These are phyloP conservation scores for Schizophyllum amplum DNA, from an alignment of 1,284 basidiomycete genomes.

Conservation along the genomic window DNA sequence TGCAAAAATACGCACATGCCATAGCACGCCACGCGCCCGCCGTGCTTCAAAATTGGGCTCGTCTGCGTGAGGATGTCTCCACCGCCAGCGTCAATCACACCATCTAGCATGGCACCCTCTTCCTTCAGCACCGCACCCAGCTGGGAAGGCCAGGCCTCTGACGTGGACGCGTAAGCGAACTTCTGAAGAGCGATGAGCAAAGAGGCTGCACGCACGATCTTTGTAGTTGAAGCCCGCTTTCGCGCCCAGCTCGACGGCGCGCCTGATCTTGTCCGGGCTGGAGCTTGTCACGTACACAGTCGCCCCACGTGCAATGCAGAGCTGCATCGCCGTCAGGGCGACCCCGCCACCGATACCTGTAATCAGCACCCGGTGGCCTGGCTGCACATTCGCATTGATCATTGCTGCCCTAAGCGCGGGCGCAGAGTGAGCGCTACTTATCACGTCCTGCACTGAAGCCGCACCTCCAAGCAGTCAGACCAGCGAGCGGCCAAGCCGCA, in stretches of 20 bases:
- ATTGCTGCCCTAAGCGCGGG: conserved; percentile 48
- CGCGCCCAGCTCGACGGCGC: conserved; percentile 66
- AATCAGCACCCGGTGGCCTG: conserved; percentile 71
- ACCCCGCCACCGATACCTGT: conserved; percentile 82
- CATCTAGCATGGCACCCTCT: conserved; percentile 41
- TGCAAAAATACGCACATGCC: conserved; percentile 49
- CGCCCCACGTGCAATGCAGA: conserved; percentile 67
- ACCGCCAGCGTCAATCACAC: conserved; percentile 78
- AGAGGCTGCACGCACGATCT: conserved; percentile 33
- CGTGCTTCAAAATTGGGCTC: conserved; percentile 52
- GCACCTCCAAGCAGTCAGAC: conserved; percentile 79
- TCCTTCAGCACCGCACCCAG: conserved; percentile 43
- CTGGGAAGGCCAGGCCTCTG: conserved; percentile 59
- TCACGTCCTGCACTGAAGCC: conserved; percentile 8
- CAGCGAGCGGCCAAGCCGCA: conserved; percentile 72
- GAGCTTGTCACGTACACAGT: conserved; percentile 82
- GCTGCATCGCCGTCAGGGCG: conserved; percentile 68
- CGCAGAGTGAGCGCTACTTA: conserved; percentile 1
- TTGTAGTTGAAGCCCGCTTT: conserved; percentile 74
- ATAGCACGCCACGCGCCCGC: conserved; percentile 70
- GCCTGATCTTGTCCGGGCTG: conserved; percentile 58
- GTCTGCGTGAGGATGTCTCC: conserved; percentile 65
- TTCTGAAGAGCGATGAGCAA: background rate
- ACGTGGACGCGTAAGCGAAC: background rate
- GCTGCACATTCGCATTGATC: conserved; percentile 56